Base-by-base conservation (phyloP, 208 protist genomes). In the Porcisia deanei region DNA sequence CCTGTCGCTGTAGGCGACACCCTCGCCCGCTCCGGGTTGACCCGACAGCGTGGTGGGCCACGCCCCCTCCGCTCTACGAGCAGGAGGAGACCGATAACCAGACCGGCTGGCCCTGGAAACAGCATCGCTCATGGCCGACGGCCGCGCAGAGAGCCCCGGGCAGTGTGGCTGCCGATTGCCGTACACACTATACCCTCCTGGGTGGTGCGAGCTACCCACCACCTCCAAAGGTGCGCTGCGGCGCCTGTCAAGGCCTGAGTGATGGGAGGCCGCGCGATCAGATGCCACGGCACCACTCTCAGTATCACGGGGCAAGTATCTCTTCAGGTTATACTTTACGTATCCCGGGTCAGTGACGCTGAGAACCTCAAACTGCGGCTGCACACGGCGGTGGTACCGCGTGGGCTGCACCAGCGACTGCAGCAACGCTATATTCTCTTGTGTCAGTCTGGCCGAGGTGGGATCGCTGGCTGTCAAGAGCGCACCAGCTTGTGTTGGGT, bases 251-350 rank as follows among this genome's bases (percentile, higher is more conserved):
- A 18, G 14, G 20, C 61, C 43, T 54, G 45, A 18, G 22, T 37
- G 65, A 18, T 25, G 65, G 22, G 10, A 41, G n/a, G 20, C 45
- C 30, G 14, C 16, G 45, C 65, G 65, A 41, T 70, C 20, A 45
- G 37, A 10, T 20, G 61, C 4, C 20, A 14, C 39, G 39, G 39
- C 61, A 49, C 9, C 39, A 22, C 39, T 49, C 34, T 16, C 39
- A 41, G 12, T 6, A n/a, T 66, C 22, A 6, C 39, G 47, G 52
- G 52, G 52, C 34, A 25, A 41, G 34, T 60, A 72, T 3, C 72
- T 59, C 22, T 54, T 70, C 25, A 82, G 72, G 72, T n/a, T 77
- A 71, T 82, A 82, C 72, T 60, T 20, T 34, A 73, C 68, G 58
- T 70, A 75, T 25, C 73, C 66, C 39, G 77, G 77, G 8, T 70